Base-by-base conservation (phyloP, 2,329 filamentous ascomycete species). In the Cadophora sp. region DNA sequence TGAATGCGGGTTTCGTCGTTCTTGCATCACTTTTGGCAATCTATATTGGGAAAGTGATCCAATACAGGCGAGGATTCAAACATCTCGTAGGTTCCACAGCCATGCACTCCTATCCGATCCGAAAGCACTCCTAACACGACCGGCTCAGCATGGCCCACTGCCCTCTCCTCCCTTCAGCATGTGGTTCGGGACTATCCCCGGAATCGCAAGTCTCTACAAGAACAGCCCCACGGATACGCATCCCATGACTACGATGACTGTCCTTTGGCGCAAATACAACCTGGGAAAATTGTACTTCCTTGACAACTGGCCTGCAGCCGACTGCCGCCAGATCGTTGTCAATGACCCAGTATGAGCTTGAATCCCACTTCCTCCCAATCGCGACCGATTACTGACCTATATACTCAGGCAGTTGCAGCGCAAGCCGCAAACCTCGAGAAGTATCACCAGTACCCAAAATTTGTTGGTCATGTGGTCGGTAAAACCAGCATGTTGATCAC, bases 401-500 rank as follows among this genome's bases (percentile, higher is more conserved):
- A 4, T 37, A 37, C 14, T 37, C 7, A 27, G 29, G 8, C 24
- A 2, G 26, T 37, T 8, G 19, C 40, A 53, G 31, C 56, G 11
- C n/a, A 51, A 48, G 34, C 51, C 53, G 26, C 61, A 26, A 46
- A 59, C 12, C 46, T 64, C 1, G 62, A 62, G 22, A 68, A 68
- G 40, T 68, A 64, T 22, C 46, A 37, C 31, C 2, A 48, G 9
- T 65, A 65, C 14, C 55, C 62, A 6, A 27, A 65, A n/a, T 65
- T 51, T 12, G 56, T 68, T 16, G 24, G n/a, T 14, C 66, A 68
- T 29, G 24, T 68, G 19, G 46, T 46, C 22, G 72, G 72, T 3
- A 64, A 62, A 14, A 69, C 56, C 4, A 66, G 67, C 29, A 69
- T 71, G 60, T 19, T 71, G 14, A 34, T 59, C 34, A 46, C 48